Evolutionary conservation across 225 moss, liverwort and hornwort species (phyloP), one percentile per base, ranked within the genome.

Genomic region (Ulota crispa): DNA sequence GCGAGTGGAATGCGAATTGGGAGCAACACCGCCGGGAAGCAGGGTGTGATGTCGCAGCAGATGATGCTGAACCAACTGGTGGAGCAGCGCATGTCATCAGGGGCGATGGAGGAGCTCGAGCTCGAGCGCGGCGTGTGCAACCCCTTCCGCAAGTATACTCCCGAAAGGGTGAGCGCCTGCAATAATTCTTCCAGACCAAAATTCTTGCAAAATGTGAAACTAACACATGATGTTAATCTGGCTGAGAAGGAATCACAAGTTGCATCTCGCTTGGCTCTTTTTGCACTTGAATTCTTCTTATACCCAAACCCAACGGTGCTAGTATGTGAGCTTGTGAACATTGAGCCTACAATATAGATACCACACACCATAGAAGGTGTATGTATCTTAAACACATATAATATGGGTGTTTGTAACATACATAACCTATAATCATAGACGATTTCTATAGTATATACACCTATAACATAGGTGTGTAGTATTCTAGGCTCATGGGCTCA

Each of bases 81-180:
- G 72, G 76, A 70, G 65, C 31, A 56, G 26, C 68, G 66, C 32
- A 78, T 64, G 42, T 37, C 56, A 52, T 70, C 81, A 26, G 89
- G 85, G 26, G 94, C 99, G 20, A 94, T 99, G 87, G 99, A 99
- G 73, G 92, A 75, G 75, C 82, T 99, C 18, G 99, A 99, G 79
- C 88, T 99, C 0, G 96, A 99, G 86, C 91, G 93, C 37, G 99
- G 99, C 16, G 99, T 99, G 21, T 99, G 99, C 80, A 99, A 94
- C 55, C 99, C 99, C 50, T 99, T 99, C 86, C 91, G 90, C 66
- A 99, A 93, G 80, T 99, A 99, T 47, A 93, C 96, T 41, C 87
- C 99, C 5, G 94, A 96, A 3, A 91, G 88, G 91, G 99, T 85
- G 78, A 80, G 86, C 75, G 14, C 2, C 4, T 26, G 34, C 30